Evolutionary conservation across 371 early-diverging fungal genomes (phyloP), one percentile per base, ranked within the genome.

Genomic region (Aphelidium insulamus): DNA sequence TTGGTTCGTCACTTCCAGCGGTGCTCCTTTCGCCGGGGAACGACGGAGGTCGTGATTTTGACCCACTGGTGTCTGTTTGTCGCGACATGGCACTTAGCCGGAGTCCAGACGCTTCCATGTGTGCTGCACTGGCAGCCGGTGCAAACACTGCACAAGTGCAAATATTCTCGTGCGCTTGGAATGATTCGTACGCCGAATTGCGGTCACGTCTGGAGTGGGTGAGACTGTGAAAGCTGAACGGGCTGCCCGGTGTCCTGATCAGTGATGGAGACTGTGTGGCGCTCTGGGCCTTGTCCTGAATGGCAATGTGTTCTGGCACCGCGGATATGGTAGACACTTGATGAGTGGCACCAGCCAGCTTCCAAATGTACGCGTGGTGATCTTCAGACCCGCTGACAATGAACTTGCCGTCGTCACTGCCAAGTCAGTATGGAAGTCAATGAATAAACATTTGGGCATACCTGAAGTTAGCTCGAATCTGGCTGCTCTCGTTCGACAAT

Each of bases 321-420:
- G 36, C 27, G 14, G 41, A 22, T 27, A 31, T 42, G 16, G 30
- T 15, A 2, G 8, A 8, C 8, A 33, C 22, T 27, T 49, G 33
- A 23, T 26, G 27, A 24, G 18, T 17, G 21, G 22, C 10, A 30
- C 54, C 53, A 16, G 64, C 58, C 9, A 71, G 56, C 26, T 62
- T 55, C 78, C 82, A 84, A 3, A 88, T 42, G 49, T 72, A 76
- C 1, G 77, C 59, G 20, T 62, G 50, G 16, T 60, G 46, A 44
- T 81, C 75, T 41, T 88, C 86, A 5, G 79, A 77, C 5, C 82
- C 83, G 38, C 68, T 69, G 17, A 84, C 57, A 10, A 85, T 68
- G 38, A 61, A 81, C 21, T 59, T 44, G 2, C 77, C 83, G 49
- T 76, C 73, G 36, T 67, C 64, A 34, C 72, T 62, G 38, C 15